Evolutionary conservation across 768 basidiomycete genomes (phyloP).

Genomic region (Collybia sordida): DNA sequence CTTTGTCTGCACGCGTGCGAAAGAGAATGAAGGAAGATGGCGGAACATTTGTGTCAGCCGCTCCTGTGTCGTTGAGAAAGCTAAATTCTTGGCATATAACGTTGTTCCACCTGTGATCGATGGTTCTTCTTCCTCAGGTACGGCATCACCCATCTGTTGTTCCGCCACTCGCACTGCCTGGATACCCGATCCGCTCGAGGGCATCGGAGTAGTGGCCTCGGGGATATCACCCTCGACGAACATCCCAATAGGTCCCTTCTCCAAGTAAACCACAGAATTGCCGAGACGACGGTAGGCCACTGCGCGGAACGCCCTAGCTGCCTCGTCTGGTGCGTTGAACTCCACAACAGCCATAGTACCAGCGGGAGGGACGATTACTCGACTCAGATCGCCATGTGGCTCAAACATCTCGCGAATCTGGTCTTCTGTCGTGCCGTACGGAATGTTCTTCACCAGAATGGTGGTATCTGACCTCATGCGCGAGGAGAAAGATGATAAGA

Average conservation of each 20-base stretch:
- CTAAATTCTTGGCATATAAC: conserved; percentile 91
- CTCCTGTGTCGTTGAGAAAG: conserved; percentile 87
- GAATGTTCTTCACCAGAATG: conserved; percentile 95
- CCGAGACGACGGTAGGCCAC: conserved; percentile 88
- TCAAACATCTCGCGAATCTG: conserved; percentile 82
- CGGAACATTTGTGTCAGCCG: conserved; percentile 69
- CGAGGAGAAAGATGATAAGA: conserved; percentile 56
- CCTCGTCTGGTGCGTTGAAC: conserved; percentile 69
- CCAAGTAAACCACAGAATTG: conserved; percentile 88
- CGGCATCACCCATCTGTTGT: conserved; percentile 28
- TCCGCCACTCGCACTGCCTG: conserved; percentile 43
- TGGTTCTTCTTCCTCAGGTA: conserved; percentile 38
- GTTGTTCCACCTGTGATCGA: conserved; percentile 70
- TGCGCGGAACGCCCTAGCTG: conserved; percentile 72
- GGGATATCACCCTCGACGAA: conserved; percentile 51
- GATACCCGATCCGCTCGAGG: conserved; percentile 9
- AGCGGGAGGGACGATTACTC: conserved; percentile 78
- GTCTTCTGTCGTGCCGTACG: conserved; percentile 77
- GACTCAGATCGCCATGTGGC: conserved; percentile 64
- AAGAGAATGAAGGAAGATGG: conserved; percentile 76
- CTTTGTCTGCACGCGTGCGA: conserved; percentile 90
- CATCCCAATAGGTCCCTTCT: conserved; percentile 88
- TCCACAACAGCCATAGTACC: conserved; percentile 94
- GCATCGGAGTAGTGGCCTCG: conserved; percentile 7
- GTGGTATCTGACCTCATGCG: conserved; percentile 69